phyloP scores from a whole-genome alignment of 805 yeast species.

The Zygosaccharomyces lentus region DNA sequence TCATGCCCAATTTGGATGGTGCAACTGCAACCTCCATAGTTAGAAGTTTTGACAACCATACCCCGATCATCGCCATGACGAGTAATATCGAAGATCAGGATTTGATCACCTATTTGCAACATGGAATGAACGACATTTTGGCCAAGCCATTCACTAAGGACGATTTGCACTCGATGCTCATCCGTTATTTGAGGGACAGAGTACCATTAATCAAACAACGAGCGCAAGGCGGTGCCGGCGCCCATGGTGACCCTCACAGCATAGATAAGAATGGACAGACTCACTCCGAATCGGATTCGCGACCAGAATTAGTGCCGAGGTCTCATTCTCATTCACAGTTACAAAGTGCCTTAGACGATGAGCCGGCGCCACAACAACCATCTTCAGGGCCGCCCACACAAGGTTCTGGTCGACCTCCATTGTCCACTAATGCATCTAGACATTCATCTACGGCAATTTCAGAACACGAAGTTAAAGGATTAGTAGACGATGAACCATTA shows the following conservation, averaged over 20 bases:
- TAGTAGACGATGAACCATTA: constrained; percentile 17
- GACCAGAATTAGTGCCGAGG: constrained; percentile 2
- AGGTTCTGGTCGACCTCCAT: constrained; percentile 8
- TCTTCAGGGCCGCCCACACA: constrained; percentile 9
- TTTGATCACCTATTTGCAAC: constrained; percentile 70
- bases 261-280: neutral
- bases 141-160: constrained; percentile 93
- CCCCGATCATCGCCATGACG: constrained; percentile 94
- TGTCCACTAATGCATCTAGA: constrained; percentile 10
- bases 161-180: constrained; percentile 72
- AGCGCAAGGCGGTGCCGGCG: constrained; percentile 5
- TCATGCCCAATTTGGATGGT: constrained; percentile 85
- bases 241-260: neutral
- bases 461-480: constrained; percentile 14
- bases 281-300: constrained; percentile 1
- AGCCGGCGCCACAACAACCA: constrained; percentile 5
- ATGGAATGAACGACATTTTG: constrained; percentile 88
- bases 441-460: constrained; percentile 13
- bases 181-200: constrained; percentile 60
- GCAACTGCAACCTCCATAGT: constrained; percentile 89
- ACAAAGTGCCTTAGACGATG: constrained; percentile 3
- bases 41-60: constrained; percentile 72
- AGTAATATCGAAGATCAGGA: constrained; percentile 83
- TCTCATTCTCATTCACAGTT: constrained; percentile 12
- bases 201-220: constrained; percentile 36